Evolutionary conservation across 805 yeast species (phyloP).

Genomic region (Tetrapisispora pingtungensis): DNA sequence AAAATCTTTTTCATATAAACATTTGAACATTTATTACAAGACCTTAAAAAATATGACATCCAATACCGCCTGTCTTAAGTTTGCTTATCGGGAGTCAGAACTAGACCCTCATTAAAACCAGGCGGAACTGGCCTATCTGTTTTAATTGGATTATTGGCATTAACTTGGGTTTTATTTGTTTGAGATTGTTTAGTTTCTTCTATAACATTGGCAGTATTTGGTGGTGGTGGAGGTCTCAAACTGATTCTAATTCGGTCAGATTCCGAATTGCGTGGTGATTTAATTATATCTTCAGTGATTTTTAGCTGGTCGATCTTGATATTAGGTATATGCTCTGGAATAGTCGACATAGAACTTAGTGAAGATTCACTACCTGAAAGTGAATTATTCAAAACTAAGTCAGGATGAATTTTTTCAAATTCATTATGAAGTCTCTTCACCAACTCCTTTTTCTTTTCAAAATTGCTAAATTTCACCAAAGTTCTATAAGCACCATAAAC

Average conservation of each 20-base stretch:
- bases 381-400: not conserved
- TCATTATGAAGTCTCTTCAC: conserved; percentile 49
- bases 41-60: no score
- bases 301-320: not conserved
- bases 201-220: not conserved
- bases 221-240: conserved; percentile 4
- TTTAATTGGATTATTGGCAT: not conserved
- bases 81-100: not conserved
- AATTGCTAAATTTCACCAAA: conserved; percentile 61
- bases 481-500: conserved; percentile 72
- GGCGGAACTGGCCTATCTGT: conserved; percentile 1
- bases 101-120: not conserved
- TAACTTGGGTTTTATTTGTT: not conserved
- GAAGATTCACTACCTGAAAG: not conserved
- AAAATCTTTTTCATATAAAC: no score
- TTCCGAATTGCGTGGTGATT: not conserved
- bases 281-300: not conserved
- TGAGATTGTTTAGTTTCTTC: not conserved
- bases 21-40: no score
- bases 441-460: conserved; percentile 43
- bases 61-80: not conserved
- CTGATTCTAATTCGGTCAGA: not conserved
- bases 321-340: not conserved
- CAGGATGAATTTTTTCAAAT: conserved; percentile 33
- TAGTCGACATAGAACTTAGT: not conserved